phyloP scores from a whole-genome alignment of 164 flowering plant species.

The Kingdonia uniflora region DNA sequence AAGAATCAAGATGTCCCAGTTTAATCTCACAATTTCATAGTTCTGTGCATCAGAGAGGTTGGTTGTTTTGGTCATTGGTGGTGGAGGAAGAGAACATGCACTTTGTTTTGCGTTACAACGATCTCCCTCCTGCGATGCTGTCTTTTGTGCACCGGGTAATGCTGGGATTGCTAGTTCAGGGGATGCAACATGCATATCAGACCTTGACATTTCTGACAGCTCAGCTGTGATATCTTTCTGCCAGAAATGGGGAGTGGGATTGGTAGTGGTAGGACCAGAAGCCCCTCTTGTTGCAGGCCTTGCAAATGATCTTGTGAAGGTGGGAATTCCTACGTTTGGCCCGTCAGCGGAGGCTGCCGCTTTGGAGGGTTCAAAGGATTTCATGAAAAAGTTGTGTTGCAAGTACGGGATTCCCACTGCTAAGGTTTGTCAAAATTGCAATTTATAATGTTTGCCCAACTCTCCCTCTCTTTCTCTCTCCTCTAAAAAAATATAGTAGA shows the following conservation, averaged over 20 bases:
- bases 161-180: constrained; percentile 85
- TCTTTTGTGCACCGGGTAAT: constrained; percentile 97
- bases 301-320: constrained; percentile 63
- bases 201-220: constrained; percentile 64
- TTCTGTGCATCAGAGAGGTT: constrained; percentile 42
- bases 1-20: no score
- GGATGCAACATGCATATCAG: constrained; percentile 72
- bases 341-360: constrained; percentile 97
- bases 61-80: constrained; percentile 81
- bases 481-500: no score
- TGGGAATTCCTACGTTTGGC: constrained; percentile 88
- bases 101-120: constrained; percentile 82
- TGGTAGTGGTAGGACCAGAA: constrained; percentile 94
- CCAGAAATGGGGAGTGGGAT: constrained; percentile 54
- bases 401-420: constrained; percentile 95
- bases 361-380: constrained; percentile 92
- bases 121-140: constrained; percentile 71
- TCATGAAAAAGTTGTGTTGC: constrained; percentile 92
- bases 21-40: background rate
- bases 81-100: constrained; percentile 96
- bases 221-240: constrained; percentile 72
- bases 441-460: no score
- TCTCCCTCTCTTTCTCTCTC: no score
- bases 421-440: constrained; percentile 36
- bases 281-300: constrained; percentile 97